Percentiles rank a stretch among this genome's conserved stretches.
Evolutionary conservation across 2,329 filamentous ascomycete species (phyloP).

Genomic region (Bipolaris bicolor): DNA sequence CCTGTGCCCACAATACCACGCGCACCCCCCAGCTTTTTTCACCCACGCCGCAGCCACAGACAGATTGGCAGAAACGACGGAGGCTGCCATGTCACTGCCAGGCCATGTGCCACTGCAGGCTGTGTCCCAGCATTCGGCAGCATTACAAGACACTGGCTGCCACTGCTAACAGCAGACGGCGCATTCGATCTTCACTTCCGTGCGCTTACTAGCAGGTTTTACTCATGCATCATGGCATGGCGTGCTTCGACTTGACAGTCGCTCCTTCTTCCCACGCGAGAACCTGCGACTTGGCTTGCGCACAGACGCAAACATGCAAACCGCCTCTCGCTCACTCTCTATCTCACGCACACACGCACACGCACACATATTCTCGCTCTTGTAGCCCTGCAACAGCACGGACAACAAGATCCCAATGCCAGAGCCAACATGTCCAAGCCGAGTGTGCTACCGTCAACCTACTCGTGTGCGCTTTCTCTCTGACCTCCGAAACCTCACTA

Average conservation of each 20-base stretch:
- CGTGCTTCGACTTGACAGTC: neutral
- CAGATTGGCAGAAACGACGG: neutral
- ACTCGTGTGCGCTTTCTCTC: neutral
- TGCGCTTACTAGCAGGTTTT: conserved; percentile 1
- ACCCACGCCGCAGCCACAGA: neutral
- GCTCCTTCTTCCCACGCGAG: neutral
- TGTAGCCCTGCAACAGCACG: neutral
- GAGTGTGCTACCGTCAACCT: neutral
- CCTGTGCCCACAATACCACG: too few species aligned
- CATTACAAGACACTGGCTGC: neutral
- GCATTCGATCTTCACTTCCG: neutral
- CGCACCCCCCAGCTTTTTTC: neutral
- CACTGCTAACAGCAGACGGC: neutral
- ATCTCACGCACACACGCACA: too few species aligned
- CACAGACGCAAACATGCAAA: neutral
- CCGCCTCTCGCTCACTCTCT: neutral
- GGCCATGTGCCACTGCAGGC: neutral
- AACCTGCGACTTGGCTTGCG: neutral
- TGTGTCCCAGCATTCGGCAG: neutral
- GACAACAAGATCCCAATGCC: neutral
- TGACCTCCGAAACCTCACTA: too few species aligned
- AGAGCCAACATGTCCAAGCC: neutral
- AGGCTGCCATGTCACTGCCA: too few species aligned
- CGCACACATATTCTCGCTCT: too few species aligned
- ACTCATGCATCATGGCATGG: neutral